Conservation (phyloP, 1,284 basidiomycete species). For the Ganoderma leucocontextum region DNA sequence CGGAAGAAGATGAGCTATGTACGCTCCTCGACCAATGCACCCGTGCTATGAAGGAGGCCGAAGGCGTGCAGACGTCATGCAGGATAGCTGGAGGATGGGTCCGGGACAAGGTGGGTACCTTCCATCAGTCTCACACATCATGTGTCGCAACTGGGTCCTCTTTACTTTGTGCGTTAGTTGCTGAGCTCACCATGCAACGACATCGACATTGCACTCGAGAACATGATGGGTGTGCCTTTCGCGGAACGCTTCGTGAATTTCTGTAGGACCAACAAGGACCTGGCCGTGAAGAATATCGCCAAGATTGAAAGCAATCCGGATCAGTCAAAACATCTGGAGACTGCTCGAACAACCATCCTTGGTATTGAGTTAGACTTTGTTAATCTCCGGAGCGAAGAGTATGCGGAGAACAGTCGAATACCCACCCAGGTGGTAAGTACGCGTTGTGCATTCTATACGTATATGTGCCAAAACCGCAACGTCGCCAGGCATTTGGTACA, state of each 20-base stretch:
- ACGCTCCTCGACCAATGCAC: conserved; percentile 76
- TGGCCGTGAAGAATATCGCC: conserved; percentile 69
- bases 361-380: conserved; percentile 94
- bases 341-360: conserved; percentile 88
- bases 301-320: conserved; percentile 96
- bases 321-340: conserved; percentile 98
- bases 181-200: conserved; percentile 88
- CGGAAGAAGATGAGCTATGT: conserved; percentile 66
- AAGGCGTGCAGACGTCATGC: conserved; percentile 70
- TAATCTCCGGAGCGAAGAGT: conserved; percentile 93
- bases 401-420: conserved; percentile 88
- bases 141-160: neutral
- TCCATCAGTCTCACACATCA: conserved; percentile 13
- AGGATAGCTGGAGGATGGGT: conserved; percentile 97
- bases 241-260: conserved; percentile 83
- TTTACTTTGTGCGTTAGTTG: conserved; percentile 59
- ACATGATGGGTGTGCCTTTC: conserved; percentile 92
- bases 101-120: conserved; percentile 86
- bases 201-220: conserved; percentile 91
- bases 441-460: neutral
- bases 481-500: conserved; percentile 85
- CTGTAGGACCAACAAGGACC: conserved; percentile 61
- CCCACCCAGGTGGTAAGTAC: conserved; percentile 83
- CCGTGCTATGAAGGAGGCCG: conserved; percentile 56
- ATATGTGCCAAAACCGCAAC: conserved; percentile 2